Conservation (phyloP, 177 flowering plant genomes). For the Vitis hybrid region DNA sequence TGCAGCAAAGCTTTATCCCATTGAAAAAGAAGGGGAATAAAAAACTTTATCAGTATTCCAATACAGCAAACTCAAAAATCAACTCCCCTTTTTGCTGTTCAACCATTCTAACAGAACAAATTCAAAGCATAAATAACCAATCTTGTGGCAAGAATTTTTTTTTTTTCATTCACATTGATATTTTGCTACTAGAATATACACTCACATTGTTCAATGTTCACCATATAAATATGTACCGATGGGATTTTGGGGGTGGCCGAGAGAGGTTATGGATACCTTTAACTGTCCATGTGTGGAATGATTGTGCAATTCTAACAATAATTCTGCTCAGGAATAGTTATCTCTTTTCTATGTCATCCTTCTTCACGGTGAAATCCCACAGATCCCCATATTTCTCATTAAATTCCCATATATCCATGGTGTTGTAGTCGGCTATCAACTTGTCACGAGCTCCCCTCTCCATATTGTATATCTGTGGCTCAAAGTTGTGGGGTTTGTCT, state of each 20-base stretch:
- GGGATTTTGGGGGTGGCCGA: background rate
- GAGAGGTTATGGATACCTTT: background rate
- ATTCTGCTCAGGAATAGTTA: constrained; percentile 11
- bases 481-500: constrained; percentile 85
- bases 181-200: too few species aligned
- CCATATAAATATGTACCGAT: background rate
- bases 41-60: too few species aligned
- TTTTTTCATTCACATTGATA: background rate
- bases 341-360: constrained; percentile 52
- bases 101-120: background rate
- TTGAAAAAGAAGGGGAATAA: too few species aligned
- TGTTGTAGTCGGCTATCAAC: constrained; percentile 78
- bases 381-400: constrained; percentile 93
- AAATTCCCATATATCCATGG: constrained; percentile 96
- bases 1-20: too few species aligned
- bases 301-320: too few species aligned
- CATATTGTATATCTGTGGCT: constrained; percentile 93
- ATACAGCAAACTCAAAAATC: background rate
- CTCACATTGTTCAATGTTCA: too few species aligned
- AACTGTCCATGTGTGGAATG: too few species aligned
- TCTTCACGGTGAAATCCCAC: constrained; percentile 86
- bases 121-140: background rate
- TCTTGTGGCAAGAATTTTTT: background rate
- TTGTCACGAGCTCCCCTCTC: constrained; percentile 93
- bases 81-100: too few species aligned